A percentile compares a stretch with the other conserved stretches of the same genome.
phyloP scores from a whole-genome alignment of 1,284 basidiomycete species.

The Trametes pubescens region DNA sequence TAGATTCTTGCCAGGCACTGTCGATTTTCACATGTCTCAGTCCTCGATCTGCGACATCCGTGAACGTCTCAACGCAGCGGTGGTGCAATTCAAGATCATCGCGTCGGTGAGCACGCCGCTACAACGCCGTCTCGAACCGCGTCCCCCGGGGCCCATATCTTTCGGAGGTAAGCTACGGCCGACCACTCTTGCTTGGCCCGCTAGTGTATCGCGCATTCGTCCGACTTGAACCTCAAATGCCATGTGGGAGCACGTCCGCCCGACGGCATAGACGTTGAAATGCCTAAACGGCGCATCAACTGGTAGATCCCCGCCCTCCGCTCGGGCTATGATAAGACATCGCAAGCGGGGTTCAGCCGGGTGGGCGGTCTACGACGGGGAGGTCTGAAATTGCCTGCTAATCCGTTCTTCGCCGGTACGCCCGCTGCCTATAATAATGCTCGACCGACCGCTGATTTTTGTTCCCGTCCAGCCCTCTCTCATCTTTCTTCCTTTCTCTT shows the following conservation, averaged over 20 bases:
- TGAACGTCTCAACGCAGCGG: not conserved
- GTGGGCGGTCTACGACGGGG: not conserved
- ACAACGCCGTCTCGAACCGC: not conserved
- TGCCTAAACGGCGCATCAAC: not conserved
- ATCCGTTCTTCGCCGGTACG: not conserved
- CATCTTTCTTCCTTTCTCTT: not conserved
- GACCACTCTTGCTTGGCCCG: not conserved
- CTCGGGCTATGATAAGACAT: not conserved
- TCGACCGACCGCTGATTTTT: not conserved
- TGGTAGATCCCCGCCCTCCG: not conserved
- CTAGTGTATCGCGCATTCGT: not conserved
- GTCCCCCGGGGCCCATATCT: not conserved
- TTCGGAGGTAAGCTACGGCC: not conserved
- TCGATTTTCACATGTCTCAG: not conserved
- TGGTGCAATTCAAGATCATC: not conserved
- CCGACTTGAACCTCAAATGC: not conserved
- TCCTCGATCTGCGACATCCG: not conserved
- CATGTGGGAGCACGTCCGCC: not conserved
- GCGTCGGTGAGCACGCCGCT: not conserved
- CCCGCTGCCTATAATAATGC: not conserved
- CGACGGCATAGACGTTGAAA: not conserved
- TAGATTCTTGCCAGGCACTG: not conserved
- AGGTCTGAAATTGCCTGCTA: not conserved
- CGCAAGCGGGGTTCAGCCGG: not conserved
- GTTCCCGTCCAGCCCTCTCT: not conserved